These are phyloP conservation scores for Tylopilus rubrobrunneus DNA, from an alignment of 768 basidiomycete species.

Conservation along the genomic window DNA sequence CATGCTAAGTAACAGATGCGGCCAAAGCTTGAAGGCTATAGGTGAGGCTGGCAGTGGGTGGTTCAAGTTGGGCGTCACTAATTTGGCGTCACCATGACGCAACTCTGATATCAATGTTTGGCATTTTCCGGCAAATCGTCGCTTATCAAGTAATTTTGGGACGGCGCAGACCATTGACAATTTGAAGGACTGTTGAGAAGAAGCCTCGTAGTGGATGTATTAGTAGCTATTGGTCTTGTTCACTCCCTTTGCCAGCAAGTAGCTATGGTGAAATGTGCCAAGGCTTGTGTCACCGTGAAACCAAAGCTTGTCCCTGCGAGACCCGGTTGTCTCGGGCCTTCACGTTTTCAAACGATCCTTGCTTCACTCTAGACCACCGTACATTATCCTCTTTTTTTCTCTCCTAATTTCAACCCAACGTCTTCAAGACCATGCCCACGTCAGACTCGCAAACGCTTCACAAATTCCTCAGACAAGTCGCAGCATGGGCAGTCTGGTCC, in stretches of 20 bases:
- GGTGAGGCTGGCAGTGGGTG: no score
- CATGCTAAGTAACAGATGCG: no score
- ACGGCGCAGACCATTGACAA: no score
- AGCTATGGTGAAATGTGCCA: no score
- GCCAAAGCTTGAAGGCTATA: no score
- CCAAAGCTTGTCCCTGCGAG: not conserved
- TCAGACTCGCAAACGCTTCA: conserved; percentile 50
- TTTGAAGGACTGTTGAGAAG: not conserved
- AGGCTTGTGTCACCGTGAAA: not conserved
- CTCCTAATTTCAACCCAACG: conserved; percentile 6
- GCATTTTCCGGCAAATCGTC: no score
- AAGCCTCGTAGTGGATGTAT: not conserved
- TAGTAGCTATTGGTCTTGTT: no score
- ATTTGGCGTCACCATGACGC: not conserved
- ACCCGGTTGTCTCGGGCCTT: not conserved
- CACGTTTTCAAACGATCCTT: not conserved
- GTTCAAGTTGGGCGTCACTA: no score
- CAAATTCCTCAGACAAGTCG: conserved; percentile 64
- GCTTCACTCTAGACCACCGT: conserved; percentile 2
- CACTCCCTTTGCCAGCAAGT: no score
- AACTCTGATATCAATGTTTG: no score
- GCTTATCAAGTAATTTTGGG: no score
- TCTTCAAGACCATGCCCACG: conserved; percentile 22
- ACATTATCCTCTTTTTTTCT: conserved; percentile 8
- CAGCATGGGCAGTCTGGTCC: conserved; percentile 70